These are phyloP conservation scores for Insectozyma bohioensis DNA, from an alignment of 1,139 yeast genomes.

Conservation along the genomic window DNA sequence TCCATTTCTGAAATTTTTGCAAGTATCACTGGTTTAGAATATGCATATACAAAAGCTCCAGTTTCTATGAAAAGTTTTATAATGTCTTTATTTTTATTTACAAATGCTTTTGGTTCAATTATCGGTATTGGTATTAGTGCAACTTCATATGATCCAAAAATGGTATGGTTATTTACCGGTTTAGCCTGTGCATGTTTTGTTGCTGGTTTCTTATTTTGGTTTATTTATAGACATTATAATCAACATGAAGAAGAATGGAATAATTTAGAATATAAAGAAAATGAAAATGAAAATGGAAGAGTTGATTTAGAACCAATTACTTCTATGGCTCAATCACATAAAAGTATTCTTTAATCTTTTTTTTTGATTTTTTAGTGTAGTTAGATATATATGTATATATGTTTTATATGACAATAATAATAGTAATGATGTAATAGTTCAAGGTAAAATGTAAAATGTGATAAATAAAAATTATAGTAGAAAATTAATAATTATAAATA, in stretches of 20 bases:
- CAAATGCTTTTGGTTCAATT: constrained; percentile 69
- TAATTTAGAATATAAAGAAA: constrained; percentile 46
- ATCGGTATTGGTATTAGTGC: constrained; percentile 72
- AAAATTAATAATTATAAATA: no score
- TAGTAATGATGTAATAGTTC: no score
- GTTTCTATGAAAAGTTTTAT: constrained; percentile 63
- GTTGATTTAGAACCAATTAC: no score
- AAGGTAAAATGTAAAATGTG: no score
- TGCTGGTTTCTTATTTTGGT: constrained; percentile 65
- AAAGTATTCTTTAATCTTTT: no score
- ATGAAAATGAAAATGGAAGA: constrained; percentile 18
- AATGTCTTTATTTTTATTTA: constrained; percentile 60
- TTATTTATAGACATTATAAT: constrained; percentile 57
- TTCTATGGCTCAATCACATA: no score
- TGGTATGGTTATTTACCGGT: constrained; percentile 66
- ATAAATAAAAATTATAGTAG: no score
- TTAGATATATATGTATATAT: no score
- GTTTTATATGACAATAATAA: no score
- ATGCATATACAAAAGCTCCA: constrained; percentile 73
- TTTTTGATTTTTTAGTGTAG: no score
- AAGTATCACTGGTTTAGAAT: constrained; percentile 65
- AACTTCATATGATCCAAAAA: constrained; percentile 64
- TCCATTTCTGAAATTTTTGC: constrained; percentile 67
- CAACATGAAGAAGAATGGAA: constrained; percentile 61
- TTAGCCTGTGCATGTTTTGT: constrained; percentile 58